Evolutionary conservation across 306 rosid genomes (phyloP), one percentile per base, ranked within the genome.

Genomic region (Begonia loranthoides): DNA sequence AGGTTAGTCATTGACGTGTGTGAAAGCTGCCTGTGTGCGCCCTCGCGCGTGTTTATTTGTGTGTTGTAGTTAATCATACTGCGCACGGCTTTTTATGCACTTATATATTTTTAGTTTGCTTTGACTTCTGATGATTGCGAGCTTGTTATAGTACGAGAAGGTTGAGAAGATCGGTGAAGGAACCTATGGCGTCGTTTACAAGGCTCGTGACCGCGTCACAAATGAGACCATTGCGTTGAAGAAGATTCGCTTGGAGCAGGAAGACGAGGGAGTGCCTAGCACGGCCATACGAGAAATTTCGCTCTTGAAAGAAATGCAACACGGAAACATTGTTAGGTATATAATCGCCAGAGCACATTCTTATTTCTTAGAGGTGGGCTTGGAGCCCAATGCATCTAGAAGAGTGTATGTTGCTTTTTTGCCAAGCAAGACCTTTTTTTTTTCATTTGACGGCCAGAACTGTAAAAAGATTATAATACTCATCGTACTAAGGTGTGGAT

Each of bases 91-190:
- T 48, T 58, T 15, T 61, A 19, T 49, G 58, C 14, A 40, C 13
- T 17, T 49, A 15, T 10, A 1, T 17, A 16, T 6, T 10, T 19
- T 17, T n/a, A 11, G 38, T 46, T 56, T 46, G 50, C 15, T 52
- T 13, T 43, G 48, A 55, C 15, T 52, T 21, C 53, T 60, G 55
- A 44, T 58, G 41, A 46, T 40, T 55, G 17, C 54, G 64, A 40
- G 9, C 36, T 28, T 39, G 67, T 66, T 56, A 61, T 66, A 86
- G 95, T 86, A 86, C 65, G 93, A 82, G 81, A 82, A 86, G 59
- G 93, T 86, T 38, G 95, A 86, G 80, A 86, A 86, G 78, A 86
- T 86, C 40, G 95, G 95, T 4, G 95, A 86, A 70, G 95, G 95
- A 41, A 82, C 95, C 24, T 86, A 86, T 58, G 95, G 95, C 15